These are phyloP conservation scores for Ustilago tritici DNA, from an alignment of 1,284 basidiomycete genomes.

Conservation along the genomic window DNA sequence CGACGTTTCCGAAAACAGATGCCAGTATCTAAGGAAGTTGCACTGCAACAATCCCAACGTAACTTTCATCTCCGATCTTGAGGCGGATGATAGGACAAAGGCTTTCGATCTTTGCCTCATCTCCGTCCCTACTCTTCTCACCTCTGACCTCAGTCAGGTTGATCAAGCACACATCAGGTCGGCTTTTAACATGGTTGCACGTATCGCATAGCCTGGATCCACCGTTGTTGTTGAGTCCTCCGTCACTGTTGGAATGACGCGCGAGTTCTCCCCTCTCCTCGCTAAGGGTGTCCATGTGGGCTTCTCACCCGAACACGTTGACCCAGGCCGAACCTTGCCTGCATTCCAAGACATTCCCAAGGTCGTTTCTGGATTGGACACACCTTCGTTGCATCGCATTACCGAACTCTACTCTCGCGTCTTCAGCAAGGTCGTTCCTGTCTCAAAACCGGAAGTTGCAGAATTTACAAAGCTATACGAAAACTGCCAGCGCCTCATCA, in stretches of 20 bases:
- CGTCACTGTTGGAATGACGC: conserved; percentile 43
- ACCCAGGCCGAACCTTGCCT: conserved; percentile 37
- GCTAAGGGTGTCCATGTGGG: conserved; percentile 32
- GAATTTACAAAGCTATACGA: conserved; percentile 48
- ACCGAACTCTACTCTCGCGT: conserved; percentile 31
- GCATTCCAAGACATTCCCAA: conserved; percentile 44
- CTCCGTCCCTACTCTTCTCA: conserved; percentile 42
- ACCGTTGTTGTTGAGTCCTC: conserved; percentile 42
- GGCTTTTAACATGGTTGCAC: conserved; percentile 31
- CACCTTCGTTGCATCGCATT: conserved; percentile 25
- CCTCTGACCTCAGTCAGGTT: conserved; percentile 19
- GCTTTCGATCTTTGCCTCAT: conserved; percentile 40
- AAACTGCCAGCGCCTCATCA: conserved; percentile 39
- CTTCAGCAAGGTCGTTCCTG: conserved; percentile 37
- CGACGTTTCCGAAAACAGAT: conserved; percentile 34
- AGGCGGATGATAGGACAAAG: conserved; percentile 20
- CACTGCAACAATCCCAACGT: conserved; percentile 41
- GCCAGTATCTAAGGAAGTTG: conserved; percentile 24
- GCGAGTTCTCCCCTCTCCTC: conserved; percentile 30
- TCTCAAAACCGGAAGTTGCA: conserved; percentile 32
- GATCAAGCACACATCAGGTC: conserved; percentile 36
- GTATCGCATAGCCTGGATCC: conserved; percentile 28
- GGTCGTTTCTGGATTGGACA: conserved; percentile 36
- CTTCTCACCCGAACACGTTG: conserved; percentile 41
- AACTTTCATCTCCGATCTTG: conserved; percentile 34